Evolutionary conservation across 2,329 filamentous ascomycete genomes (phyloP).

Genomic region (Colletotrichum destructivum): DNA sequence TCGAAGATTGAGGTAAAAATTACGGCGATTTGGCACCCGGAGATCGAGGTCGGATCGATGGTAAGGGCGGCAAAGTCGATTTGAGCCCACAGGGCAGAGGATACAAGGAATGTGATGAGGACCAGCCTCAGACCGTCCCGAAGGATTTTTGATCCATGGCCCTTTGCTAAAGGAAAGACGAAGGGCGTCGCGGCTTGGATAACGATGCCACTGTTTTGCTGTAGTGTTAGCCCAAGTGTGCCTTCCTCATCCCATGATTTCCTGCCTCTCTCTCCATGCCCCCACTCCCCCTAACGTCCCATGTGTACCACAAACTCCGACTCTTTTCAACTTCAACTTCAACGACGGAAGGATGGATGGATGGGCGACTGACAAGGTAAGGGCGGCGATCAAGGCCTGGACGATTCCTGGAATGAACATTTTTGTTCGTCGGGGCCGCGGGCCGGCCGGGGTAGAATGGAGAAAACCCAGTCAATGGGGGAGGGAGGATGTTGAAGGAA

Average conservation of each 20-base stretch:
- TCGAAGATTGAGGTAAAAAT: slow-evolving; percentile 70
- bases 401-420: slow-evolving; percentile 63
- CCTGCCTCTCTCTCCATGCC: slow-evolving; percentile 6
- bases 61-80: slow-evolving; percentile 66
- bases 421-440: slow-evolving; percentile 46
- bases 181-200: slow-evolving; percentile 66
- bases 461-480: slow-evolving; percentile 65
- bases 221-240: slow-evolving; percentile 47
- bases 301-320: not conserved
- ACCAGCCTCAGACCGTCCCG: slow-evolving; percentile 75
- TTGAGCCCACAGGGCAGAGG: slow-evolving; percentile 68
- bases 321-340: not conserved
- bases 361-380: slow-evolving; percentile 65
- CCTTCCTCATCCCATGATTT: slow-evolving; percentile 6
- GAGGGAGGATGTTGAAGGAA: slow-evolving; percentile 43
- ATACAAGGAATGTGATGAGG: slow-evolving; percentile 69
- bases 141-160: slow-evolving; percentile 64
- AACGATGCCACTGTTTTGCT: slow-evolving; percentile 63
- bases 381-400: slow-evolving; percentile 68
- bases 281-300: too few species aligned
- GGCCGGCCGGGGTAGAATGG: slow-evolving; percentile 51
- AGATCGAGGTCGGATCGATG: slow-evolving; percentile 58
- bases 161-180: slow-evolving; percentile 61
- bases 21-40: slow-evolving; percentile 67
- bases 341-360: not conserved